Percentiles rank a stretch among this genome's conserved stretches.
These are phyloP conservation scores for Sporothrix pallida DNA, from an alignment of 2,329 filamentous ascomycete genomes.

Conservation along the genomic window DNA sequence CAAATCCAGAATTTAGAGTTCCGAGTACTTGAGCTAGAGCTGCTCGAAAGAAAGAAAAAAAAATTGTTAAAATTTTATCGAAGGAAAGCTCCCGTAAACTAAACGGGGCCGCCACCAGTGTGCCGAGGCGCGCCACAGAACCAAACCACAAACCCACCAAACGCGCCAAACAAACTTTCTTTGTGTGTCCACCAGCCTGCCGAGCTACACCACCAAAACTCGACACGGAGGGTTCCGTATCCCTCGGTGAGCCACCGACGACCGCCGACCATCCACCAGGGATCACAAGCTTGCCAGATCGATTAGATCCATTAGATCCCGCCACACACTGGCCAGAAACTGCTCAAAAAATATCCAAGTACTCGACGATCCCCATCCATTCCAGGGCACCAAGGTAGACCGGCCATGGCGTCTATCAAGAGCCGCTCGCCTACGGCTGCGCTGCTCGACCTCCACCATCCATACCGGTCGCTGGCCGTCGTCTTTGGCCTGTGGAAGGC, in stretches of 20 bases:
- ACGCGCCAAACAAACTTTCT: neutral
- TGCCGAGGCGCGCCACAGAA: neutral
- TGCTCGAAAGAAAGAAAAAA: too few species aligned
- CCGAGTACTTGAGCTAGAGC: too few species aligned
- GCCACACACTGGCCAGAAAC: neutral
- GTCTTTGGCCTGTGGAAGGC: slow-evolving; percentile 70
- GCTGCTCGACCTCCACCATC: slow-evolving; percentile 25
- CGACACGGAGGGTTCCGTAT: slow-evolving; percentile 3
- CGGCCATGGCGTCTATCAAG: slow-evolving; percentile 5
- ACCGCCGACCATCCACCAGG: neutral
- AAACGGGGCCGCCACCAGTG: neutral
- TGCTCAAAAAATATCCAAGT: neutral
- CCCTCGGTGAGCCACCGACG: neutral
- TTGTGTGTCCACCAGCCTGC: neutral
- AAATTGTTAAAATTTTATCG: too few species aligned
- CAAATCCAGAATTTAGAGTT: neutral
- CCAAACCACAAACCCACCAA: neutral
- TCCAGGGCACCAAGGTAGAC: neutral
- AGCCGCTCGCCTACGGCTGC: neutral
- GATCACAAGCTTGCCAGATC: neutral
- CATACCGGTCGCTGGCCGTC: slow-evolving; percentile 30
- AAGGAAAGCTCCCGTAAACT: too few species aligned
- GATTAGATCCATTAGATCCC: neutral
- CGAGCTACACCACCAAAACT: neutral
- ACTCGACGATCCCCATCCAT: slow-evolving; percentile 1